Evolutionary conservation across 257 asterid species (phyloP), one percentile per base, ranked within the genome.

Genomic region (Rauvolfia tetraphylla): DNA sequence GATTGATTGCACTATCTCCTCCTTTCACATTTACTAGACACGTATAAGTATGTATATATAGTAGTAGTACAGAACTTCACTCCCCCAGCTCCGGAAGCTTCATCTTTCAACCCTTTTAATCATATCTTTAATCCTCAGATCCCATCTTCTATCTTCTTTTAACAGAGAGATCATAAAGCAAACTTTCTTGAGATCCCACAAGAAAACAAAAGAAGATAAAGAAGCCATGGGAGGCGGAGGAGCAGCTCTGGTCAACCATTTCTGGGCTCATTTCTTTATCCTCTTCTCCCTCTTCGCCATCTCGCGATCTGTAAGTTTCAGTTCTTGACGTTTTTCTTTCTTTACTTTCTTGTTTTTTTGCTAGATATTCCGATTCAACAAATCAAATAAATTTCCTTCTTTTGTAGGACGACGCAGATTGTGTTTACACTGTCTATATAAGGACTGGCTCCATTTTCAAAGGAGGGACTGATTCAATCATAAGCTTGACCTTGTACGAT

Each of bases 381-480:
- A 68, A 39, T 14, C 2, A 66, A 66, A 36, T 38, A 4, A 66
- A 0, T 66, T 66, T 22, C 49, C 18, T 51, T 10, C 42, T 54
- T 42, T 1, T 63, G 81, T 79, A 92, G 96, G 90, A 3, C 8
- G 46, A 84, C 75, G 84, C 85, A 0, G 91, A 90, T 80, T 92
- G 97, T 61, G 96, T 92, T 61, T 90, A 86, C 89, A 73, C 88
- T 27, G 81, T 78, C 38, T 92, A 83, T 69, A 72, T 92, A 15
- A 78, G 90, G 56, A 92, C 97, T 15, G 87, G 95, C 63, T 73
- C 88, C 4, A 75, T 80, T 75, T 41, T 84, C 13, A 84, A 81
- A 42, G 96, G 76, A 0, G 97, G 97, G 61, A 92, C 97, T 0
- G 95, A 92, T 76, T 88, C 96, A 0, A 83, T 61, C 42, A 87